phyloP scores from a whole-genome alignment of 129 eudicot genomes.

The Tanacetum coccineum region DNA sequence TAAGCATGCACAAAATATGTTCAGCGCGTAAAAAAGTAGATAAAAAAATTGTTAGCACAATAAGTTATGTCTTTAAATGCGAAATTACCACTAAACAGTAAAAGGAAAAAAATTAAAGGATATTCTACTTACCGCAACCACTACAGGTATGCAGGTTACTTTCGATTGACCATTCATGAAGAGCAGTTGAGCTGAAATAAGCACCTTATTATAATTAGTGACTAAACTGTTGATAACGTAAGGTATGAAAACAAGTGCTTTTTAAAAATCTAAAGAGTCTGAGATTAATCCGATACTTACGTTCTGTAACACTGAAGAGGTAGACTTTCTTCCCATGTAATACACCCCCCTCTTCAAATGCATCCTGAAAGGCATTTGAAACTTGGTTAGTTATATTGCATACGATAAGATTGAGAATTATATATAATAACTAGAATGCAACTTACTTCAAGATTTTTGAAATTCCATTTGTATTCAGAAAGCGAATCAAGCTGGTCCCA shows the following conservation, averaged over 20 bases:
- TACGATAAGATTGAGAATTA: not conserved
- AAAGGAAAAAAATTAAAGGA: not conserved
- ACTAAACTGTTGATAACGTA: no score
- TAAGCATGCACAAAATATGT: not conserved
- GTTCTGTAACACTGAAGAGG: conserved; percentile 82
- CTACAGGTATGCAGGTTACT: no score
- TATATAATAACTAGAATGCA: not conserved
- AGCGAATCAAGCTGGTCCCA: conserved; percentile 95
- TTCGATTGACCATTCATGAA: no score
- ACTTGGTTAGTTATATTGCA: not conserved
- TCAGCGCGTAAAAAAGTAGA: no score
- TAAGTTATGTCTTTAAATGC: not conserved
- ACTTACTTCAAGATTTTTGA: conserved; percentile 86
- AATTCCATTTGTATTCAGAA: conserved; percentile 87
- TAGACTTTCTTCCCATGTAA: no score
- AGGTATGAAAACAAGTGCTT: not conserved
- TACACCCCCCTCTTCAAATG: no score
- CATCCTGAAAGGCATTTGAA: conserved; percentile 37
- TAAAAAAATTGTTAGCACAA: not conserved
- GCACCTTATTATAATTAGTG: no score
- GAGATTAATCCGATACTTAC: no score
- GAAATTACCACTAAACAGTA: no score
- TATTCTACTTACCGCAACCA: no score
- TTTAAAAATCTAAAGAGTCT: not conserved
- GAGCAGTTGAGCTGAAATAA: conserved; percentile 86